These are phyloP conservation scores for Fusarium aywerte DNA, from an alignment of 2,329 filamentous ascomycete genomes.

Conservation along the genomic window DNA sequence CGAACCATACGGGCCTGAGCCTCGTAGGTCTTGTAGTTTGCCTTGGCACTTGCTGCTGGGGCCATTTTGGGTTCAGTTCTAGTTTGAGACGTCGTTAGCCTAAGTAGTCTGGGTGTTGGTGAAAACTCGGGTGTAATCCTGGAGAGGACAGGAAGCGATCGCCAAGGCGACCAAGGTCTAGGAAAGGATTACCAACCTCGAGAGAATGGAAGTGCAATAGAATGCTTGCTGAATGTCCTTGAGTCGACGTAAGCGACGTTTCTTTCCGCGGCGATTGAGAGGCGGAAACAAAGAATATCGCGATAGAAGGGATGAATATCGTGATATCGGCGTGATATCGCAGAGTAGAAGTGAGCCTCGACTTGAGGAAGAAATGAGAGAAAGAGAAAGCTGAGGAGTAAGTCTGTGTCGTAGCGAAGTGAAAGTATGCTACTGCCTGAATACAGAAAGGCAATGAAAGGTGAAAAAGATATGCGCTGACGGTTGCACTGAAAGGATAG, in stretches of 20 bases:
- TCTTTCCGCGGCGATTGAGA: neutral
- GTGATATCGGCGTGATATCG: neutral
- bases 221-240: neutral
- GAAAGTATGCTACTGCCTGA: neutral
- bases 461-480: conserved; percentile 2
- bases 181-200: conserved; percentile 15
- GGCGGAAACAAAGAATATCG: neutral
- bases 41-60: conserved; percentile 51
- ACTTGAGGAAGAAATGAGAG: neutral
- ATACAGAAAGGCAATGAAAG: neutral
- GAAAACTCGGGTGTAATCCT: neutral
- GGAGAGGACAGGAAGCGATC: neutral
- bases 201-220: neutral
- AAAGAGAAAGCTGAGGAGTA: neutral
- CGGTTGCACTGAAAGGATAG: neutral
- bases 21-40: conserved; percentile 71
- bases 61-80: conserved; percentile 54
- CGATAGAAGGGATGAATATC: neutral
- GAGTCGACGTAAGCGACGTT: neutral
- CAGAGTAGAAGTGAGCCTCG: neutral
- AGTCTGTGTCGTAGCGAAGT: neutral
- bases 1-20: conserved; percentile 68
- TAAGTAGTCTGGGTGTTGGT: neutral
- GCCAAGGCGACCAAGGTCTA: neutral
- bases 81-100: neutral